Evolutionary conservation across 2,329 filamentous ascomycete species (phyloP), one percentile per base, ranked within the genome.

Genomic region (Aspergillus novofumigatus): DNA sequence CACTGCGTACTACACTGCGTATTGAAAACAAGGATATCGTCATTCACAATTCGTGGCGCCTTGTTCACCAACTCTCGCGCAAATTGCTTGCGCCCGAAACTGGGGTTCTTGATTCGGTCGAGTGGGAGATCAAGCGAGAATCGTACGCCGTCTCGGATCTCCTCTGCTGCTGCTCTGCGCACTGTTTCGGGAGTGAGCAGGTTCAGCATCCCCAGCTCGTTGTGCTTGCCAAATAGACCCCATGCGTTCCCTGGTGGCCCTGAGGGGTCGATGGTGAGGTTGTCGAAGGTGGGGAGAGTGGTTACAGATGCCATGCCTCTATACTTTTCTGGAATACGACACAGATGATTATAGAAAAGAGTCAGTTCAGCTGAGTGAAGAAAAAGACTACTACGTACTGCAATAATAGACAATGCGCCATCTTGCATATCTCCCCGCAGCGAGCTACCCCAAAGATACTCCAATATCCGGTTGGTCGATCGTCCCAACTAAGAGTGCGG

Each of bases 121-220:
- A 88, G 75, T 0, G 83, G 78, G 77, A 84, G 84, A 72, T 88
- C 84, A 21, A 87, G 77, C 1, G 82, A 84, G 52, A 87, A 75
- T 3, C 68, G 65, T 17, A 70, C 59, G 0, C 69, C 69, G 3
- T 67, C 63, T 14, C 73, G 72, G 59, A 82, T 81, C 62, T 81
- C 79, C 20, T 70, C 67, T 0, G 78, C 73, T 0, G 78, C 79
- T 6, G 70, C 66, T n/a, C 51, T 52, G 7, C 70, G 69, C 21
- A 79, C 72, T 10, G 72, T 73, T n/a, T 72, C 66, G 0, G 79
- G 75, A 0, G 81, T 84, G 54, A 85, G 74, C 2, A 83, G 73
- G 65, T 84, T 84, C 1, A 85, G 72, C 63, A 79, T 82, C 25
- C 83, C 83, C 10, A 82, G 72, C 60, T 84, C 72, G 57, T 85